Conservation (phyloP, 2,329 filamentous ascomycete genomes). For the Sphaerostilbella broomeana region DNA sequence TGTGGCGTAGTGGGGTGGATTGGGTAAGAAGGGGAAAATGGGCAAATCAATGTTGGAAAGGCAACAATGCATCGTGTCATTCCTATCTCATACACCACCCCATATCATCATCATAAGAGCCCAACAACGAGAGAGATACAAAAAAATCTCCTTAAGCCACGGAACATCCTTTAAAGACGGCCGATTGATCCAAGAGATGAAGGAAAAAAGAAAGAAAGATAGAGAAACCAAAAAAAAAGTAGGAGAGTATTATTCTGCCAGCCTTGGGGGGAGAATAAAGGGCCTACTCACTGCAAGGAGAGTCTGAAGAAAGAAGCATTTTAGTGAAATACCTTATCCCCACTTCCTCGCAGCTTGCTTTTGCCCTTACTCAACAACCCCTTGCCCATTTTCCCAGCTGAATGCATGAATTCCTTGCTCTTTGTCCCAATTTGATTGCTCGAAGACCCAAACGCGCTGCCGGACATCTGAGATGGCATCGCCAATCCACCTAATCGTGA, state of each 20-base stretch:
- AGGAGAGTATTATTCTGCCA: constrained; percentile 19
- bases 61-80: constrained; percentile 31
- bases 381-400: constrained; percentile 83
- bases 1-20: not conserved
- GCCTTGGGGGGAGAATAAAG: constrained; percentile 19
- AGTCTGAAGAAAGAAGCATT: constrained; percentile 31
- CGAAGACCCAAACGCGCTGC: constrained; percentile 46
- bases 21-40: not conserved
- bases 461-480: constrained; percentile 34
- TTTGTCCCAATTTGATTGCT: constrained; percentile 66
- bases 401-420: constrained; percentile 82
- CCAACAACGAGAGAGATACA: constrained; percentile 23
- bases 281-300: constrained; percentile 17
- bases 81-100: constrained; percentile 36
- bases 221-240: constrained; percentile 9
- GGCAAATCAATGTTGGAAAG: constrained; percentile 15
- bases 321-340: constrained; percentile 86
- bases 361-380: constrained; percentile 86
- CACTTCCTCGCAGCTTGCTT: constrained; percentile 66
- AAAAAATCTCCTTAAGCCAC: constrained; percentile 15
- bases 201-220: not conserved
- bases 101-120: constrained; percentile 28
- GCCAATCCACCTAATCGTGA: constrained; percentile 29
- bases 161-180: constrained; percentile 20
- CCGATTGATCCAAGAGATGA: constrained; percentile 7